phyloP scores from a whole-genome alignment of 2,329 filamentous ascomycete species.

The Pyricularia grisea region DNA sequence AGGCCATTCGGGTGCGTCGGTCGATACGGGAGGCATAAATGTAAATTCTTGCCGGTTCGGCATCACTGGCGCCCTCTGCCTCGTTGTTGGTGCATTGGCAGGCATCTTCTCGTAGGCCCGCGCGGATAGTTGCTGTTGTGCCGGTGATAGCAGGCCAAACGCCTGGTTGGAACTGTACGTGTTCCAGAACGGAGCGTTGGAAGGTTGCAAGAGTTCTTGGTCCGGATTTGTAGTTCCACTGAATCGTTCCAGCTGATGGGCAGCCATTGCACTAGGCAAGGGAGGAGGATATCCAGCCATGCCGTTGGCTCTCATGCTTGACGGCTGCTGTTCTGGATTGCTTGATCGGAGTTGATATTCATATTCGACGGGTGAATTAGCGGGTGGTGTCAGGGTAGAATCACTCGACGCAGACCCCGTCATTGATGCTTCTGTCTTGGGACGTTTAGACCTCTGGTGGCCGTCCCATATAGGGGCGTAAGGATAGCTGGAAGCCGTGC shows the following conservation, averaged over 20 bases:
- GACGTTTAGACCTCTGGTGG: background rate
- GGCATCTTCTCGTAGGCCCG: no score
- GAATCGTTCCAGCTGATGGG: background rate
- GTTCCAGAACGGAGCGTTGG: background rate
- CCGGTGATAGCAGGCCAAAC: no score
- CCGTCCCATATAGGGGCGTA: background rate
- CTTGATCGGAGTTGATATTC: background rate
- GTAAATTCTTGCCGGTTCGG: no score
- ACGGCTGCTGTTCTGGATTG: background rate
- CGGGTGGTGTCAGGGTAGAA: background rate
- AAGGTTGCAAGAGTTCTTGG: background rate
- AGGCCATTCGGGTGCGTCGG: no score
- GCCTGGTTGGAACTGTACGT: background rate
- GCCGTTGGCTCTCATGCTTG: background rate
- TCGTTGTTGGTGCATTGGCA: no score
- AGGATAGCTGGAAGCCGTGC: background rate
- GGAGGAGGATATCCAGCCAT: background rate
- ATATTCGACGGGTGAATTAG: background rate
- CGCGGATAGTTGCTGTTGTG: no score
- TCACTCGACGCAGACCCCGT: background rate
- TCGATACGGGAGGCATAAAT: no score
- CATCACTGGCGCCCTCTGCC: no score
- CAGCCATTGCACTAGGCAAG: background rate
- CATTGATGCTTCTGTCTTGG: background rate
- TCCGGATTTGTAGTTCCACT: no score